Evolutionary conservation across 2,329 filamentous ascomycete genomes (phyloP), one percentile per base, ranked within the genome.

Genomic region (Claviceps monticola): DNA sequence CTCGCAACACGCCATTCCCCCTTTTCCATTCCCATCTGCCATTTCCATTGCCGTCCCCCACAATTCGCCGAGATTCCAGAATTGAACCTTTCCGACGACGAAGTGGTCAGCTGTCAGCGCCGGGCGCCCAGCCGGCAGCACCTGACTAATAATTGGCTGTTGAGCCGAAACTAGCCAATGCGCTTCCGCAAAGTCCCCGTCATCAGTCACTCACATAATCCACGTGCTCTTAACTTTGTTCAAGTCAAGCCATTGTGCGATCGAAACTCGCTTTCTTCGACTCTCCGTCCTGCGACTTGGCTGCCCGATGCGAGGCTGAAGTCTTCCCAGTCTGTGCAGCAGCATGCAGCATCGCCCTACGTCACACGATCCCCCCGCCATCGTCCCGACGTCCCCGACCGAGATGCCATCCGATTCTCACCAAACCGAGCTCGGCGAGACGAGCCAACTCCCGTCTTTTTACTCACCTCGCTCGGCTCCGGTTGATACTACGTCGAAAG

Each of bases 381-480:
- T 17, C 39, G 39, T 16, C n/a, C 17, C 21, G 26, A 29, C 26
- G 26, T 29, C 26, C n/a, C 39, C 26, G 6, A 38, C 48, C 29
- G 48, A 46, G 46, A 54, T 54, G 52, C 50, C 49, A 13, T 51
- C 49, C 42, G 17, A 51, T 43, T 39, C 42, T 16, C 49, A 42
- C 38, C 5, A 37, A 14, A 8, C 52, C 52, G 49, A 53, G 34
- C 45, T 46, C 45, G 49, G 52, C 50, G 62, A 68, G 46, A 62
- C 62, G 34, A 59, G 60, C 53, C 64, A 68, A 47, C 66, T 74
- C 38, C 72, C 72, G 2, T 71, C 72, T 9, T 74, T 74, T 57
- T 74, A 74, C 57, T 74, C 72, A 3, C 72, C 72, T 5, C 66
- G 60, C 48, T 66, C 69, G 7, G 53, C 62, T 4, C 57, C 61